Evolutionary conservation across 139 green algal genomes (phyloP), one percentile per base, ranked within the genome.

Genomic region (Picochlorum sp.): DNA sequence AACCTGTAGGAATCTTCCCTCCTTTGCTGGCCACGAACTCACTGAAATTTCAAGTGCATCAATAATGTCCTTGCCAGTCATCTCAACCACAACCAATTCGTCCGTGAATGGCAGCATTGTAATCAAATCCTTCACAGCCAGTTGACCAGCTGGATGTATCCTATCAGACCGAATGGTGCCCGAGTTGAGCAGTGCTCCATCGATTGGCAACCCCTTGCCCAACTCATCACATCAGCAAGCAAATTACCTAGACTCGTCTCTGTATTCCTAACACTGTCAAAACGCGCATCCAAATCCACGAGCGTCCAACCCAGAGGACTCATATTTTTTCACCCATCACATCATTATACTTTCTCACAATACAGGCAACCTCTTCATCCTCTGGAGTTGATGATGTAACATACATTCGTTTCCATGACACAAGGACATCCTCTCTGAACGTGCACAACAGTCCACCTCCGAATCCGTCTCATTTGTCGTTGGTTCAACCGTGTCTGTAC

Each of bases 211-310:
- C 1, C 30, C 52, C 15, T 63, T 50, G 9, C 47, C 47, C 5
- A 59, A 59, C 68, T 70, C 32, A 74, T 57, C 11, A 77, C 26
- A 55, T 85, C 83, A 16, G 64, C 72, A 14, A 92, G 60, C 9
- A 91, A 70, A 74, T 91, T 89, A 49, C 83, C 81, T 21, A 91
- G 62, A 70, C 85, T 89, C 61, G 60, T 78, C 71, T 92, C 85
- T 10, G n/a, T 4, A 10, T 57, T 79, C 3, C 85, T 68, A 14
- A 91, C 80, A 0, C 55, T 75, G 24, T 67, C 66, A 56, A 90
- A 92, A 8, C 83, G 72, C 2, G 79, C 80, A 38, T 92, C 85
- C 32, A 92, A 61, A n/a, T 77, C 63, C 16, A 55, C 57, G 8
- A 72, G 37, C 1, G 47, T 72, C 62, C 57, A 54, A 9, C 77